phyloP scores from a whole-genome alignment of 2,329 filamentous ascomycete species.

The Elsinoe arachidis region DNA sequence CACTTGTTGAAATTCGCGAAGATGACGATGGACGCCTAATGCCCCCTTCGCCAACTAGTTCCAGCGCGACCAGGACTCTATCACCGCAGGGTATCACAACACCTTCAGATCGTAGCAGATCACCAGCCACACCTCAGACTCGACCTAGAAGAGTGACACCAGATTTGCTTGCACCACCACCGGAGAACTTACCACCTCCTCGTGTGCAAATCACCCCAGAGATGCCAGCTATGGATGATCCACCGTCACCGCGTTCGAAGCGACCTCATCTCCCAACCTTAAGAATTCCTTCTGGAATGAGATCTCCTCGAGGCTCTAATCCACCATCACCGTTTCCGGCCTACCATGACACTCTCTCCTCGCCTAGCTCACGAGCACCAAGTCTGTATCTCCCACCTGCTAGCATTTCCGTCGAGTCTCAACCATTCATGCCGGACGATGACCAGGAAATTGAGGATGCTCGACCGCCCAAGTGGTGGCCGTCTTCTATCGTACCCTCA shows the following conservation, averaged over 20 bases:
- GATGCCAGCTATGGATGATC: background rate
- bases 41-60: conserved; percentile 9
- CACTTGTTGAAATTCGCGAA: conserved; percentile 14
- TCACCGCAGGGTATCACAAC: background rate
- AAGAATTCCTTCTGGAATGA: conserved; percentile 28
- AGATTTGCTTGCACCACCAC: background rate
- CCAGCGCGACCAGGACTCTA: background rate
- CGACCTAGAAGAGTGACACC: background rate
- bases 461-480: conserved; percentile 64
- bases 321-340: conserved; percentile 58
- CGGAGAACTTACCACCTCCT: background rate
- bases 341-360: conserved; percentile 45
- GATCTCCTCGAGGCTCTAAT: conserved; percentile 27
- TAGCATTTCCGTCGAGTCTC: conserved; percentile 40
- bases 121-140: background rate
- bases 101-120: conserved; percentile 3
- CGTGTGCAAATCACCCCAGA: background rate
- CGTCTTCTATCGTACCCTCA: conserved; percentile 61
- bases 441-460: conserved; percentile 22
- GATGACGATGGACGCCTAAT: conserved; percentile 20
- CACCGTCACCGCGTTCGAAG: conserved; percentile 22
- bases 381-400: conserved; percentile 51
- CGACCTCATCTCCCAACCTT: conserved; percentile 34
- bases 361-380: conserved; percentile 39
- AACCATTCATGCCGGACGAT: conserved; percentile 37